Evolutionary conservation across 495 filamentous ascomycete genomes (phyloP), one percentile per base, ranked within the genome.

Genomic region (Penicillium arizonense): DNA sequence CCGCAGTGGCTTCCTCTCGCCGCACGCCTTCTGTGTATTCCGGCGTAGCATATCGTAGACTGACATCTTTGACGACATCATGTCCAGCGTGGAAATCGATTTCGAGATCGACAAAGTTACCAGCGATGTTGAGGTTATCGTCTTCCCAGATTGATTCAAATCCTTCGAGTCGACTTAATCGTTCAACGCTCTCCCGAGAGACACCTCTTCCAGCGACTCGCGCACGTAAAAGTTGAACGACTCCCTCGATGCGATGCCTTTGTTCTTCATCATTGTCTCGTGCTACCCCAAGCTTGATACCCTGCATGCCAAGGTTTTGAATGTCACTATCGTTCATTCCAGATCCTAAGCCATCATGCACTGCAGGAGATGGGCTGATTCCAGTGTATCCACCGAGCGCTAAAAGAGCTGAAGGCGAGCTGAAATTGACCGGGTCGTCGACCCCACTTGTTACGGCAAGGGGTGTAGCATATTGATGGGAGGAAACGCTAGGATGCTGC

Each of bases 181-280:
- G 78, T 68, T 93, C 89, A 36, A 97, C 76, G 0, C 89, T 90
- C 38, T 91, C 86, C 45, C 91, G 83, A 44, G 89, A 88, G 30
- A 98, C 88, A 16, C 73, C 74, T 43, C 77, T 59, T 3, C 75
- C 75, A 5, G 74, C 62, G 2, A 78, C 76, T 10, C 76, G 76
- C 11, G 68, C 60, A 14, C 66, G 64, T 8, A 81, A 49, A 33
- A 71, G 53, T 36, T 70, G 70, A 5, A 76, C 71, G 5, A 80
- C 74, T 9, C 73, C 69, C 8, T 71, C 65, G 1, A 83, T 79
- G 47, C 80, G 79, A 49, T 78, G 70, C 61, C 58, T 69, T 49
- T 85, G 75, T 48, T 85, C 82, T 16, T 75, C 70, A 14, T 82
- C 77, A 32, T 68, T 74, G 40, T 80, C 74, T n/a, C 76, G 71